These are phyloP conservation scores for Dryas drummondii DNA, from an alignment of 306 rosid genomes.

Conservation along the genomic window DNA sequence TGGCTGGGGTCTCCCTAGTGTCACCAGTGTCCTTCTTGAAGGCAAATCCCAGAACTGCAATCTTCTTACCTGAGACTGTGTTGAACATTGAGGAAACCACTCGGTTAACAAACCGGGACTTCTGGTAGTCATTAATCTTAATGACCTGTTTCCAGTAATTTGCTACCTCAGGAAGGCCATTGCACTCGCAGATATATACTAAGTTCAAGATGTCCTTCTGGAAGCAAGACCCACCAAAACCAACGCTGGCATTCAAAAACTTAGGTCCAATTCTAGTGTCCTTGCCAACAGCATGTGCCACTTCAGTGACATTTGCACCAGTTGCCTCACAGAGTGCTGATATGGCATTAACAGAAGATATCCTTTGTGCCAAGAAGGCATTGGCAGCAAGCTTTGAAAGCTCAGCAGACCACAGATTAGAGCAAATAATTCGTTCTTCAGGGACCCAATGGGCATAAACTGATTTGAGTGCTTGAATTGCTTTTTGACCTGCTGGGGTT, in stretches of 20 bases:
- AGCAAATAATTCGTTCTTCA: constrained; percentile 60
- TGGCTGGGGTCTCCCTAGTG: constrained; percentile 90
- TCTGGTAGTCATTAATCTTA: constrained; percentile 91
- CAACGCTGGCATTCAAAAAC: constrained; percentile 88
- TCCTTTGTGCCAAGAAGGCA: constrained; percentile 91
- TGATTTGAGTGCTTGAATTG: constrained; percentile 56
- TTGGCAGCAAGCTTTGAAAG: constrained; percentile 95
- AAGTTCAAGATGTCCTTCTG: constrained; percentile 90
- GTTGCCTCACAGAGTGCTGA: constrained; percentile 94
- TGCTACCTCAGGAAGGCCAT: constrained; percentile 93
- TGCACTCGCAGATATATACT: constrained; percentile 89
- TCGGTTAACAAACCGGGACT: constrained; percentile 71
- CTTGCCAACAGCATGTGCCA: constrained; percentile 75
- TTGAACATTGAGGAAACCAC: constrained; percentile 88
- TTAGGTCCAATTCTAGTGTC: constrained; percentile 88
- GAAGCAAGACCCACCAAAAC: constrained; percentile 94
- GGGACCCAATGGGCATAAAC: constrained; percentile 95
- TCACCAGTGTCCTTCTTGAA: constrained; percentile 94
- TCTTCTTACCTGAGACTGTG: constrained; percentile 73
- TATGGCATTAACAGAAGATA: constrained; percentile 91
- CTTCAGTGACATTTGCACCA: constrained; percentile 84
- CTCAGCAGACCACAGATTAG: constrained; percentile 96
- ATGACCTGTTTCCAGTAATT: constrained; percentile 94
- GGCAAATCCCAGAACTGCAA: constrained; percentile 75
- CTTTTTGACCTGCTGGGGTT: constrained; percentile 80